Base-by-base conservation (phyloP, 2,329 filamentous ascomycete species). In the Domatiomyces globalis region DNA sequence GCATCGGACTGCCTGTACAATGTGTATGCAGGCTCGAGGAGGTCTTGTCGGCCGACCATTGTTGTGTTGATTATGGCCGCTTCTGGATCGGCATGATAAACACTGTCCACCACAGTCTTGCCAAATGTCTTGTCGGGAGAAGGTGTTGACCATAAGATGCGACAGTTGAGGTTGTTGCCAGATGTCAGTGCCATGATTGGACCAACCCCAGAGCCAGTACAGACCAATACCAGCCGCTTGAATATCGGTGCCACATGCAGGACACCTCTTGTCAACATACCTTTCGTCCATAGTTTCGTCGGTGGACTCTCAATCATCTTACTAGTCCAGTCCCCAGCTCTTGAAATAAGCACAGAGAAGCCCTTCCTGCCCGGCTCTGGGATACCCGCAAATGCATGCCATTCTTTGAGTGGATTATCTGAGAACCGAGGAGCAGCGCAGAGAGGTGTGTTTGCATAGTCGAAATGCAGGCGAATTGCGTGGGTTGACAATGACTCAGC, bases 321-420 rank as follows among this genome's bases (percentile, higher is more conserved):
- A 20, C 70, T 69, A 0, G 84, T 88, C 84, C 84, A 88, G 67
- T 88, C 83, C 19, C 84, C 84, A 2, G 83, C 83, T 57, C 81
- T 83, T 50, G 83, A 85, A 25, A 88, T 73, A 27, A 88, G 69
- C 27, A 84, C 71, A 0, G 81, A 85, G 67, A 83, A 86, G 12
- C 78, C 80, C 49, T 69, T 39, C 39, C 71, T 67, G 52, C 71
- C 63, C 2, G 76, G 72, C 53, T 79, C 74, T 1, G 83, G 80
- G 54, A 88, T 84, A 1, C 81, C 82, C 44, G 84, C 85, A 62
- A 89, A 89, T 0, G 80, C 78, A 67, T 89, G 85, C 74, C 83
- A 86, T 66, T 89, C 84, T 7, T 74, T 67, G 42, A 87, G 70
- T 0, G 84, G 83, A 7, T 73, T 71, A 49, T 75, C 74, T 2